Percentiles rank a stretch among this genome's conserved stretches.
phyloP scores from a whole-genome alignment of 352 stramenopile species.

The Salisapilia sapeloensis region DNA sequence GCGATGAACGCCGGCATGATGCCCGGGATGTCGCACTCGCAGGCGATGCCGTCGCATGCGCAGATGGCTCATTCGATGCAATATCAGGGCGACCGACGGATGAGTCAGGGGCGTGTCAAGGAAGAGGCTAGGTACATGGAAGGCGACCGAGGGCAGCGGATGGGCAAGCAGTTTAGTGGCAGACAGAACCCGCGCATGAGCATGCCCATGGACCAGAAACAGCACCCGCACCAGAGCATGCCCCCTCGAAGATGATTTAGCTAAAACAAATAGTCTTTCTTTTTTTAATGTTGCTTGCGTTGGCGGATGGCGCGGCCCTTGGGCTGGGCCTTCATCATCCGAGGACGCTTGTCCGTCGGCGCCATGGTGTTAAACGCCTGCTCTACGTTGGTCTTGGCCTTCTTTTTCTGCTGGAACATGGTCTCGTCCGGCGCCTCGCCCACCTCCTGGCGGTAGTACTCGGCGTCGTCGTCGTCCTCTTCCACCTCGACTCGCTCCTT shows the following conservation, averaged over 20 bases:
- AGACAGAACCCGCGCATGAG: constrained; percentile 28
- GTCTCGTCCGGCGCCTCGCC: constrained; percentile 64
- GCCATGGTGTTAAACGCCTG: constrained; percentile 45
- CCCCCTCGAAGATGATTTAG: constrained; percentile 32
- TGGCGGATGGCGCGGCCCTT: constrained; percentile 48
- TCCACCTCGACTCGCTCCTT: constrained; percentile 39
- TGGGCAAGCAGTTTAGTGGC: constrained; percentile 14
- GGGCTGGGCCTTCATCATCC: constrained; percentile 13
- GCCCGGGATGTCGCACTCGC: constrained; percentile 39
- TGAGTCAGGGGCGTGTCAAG: too few relatives aligned
- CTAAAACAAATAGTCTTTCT: constrained; percentile 4
- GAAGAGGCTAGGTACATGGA: too few relatives aligned
- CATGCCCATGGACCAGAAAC: constrained; percentile 49
- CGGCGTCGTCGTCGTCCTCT: constrained; percentile 34
- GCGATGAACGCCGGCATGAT: constrained; percentile 49
- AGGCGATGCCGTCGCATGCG: constrained; percentile 18
- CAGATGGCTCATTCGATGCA: constrained; percentile 12
- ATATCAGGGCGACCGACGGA: too few relatives aligned
- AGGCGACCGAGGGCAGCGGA: constrained; percentile 15
- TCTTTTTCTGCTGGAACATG: constrained; percentile 60
- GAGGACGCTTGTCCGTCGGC: constrained; percentile 41
- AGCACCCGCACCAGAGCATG: constrained; percentile 36
- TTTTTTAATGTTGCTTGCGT: constrained; percentile 24
- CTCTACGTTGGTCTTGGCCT: constrained; percentile 15
- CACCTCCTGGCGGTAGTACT: constrained; percentile 74